These are phyloP conservation scores for Beauveria medogensis DNA, from an alignment of 2,329 filamentous ascomycete species.

Conservation along the genomic window DNA sequence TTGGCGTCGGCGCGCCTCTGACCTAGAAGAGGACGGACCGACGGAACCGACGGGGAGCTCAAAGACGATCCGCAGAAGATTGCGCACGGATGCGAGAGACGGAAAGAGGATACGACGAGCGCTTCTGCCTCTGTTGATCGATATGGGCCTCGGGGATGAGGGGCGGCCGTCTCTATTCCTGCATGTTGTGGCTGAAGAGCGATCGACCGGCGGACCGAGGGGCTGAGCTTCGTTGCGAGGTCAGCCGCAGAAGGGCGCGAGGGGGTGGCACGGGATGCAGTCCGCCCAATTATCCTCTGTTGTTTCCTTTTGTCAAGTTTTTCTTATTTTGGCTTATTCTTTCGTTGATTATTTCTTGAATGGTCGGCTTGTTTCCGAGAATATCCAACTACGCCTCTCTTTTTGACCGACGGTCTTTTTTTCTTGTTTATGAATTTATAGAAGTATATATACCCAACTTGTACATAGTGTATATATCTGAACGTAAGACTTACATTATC, in stretches of 20 bases:
- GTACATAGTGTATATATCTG: constrained; percentile 5
- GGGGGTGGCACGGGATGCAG: background rate
- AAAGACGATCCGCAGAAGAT: background rate
- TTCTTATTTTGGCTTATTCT: background rate
- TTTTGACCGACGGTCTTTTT: background rate
- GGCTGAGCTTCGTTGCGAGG: background rate
- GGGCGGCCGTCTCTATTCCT: too few relatives aligned
- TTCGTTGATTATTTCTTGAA: background rate
- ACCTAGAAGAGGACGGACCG: background rate
- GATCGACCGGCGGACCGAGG: background rate
- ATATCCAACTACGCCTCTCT: background rate
- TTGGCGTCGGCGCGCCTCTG: constrained; percentile 42
- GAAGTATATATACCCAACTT: background rate
- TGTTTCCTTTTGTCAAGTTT: background rate
- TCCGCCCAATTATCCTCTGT: background rate
- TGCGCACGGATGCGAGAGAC: background rate
- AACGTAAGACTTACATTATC: background rate
- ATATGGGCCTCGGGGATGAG: too few relatives aligned
- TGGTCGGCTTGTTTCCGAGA: background rate
- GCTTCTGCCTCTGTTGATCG: too few relatives aligned
- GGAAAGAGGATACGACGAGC: too few relatives aligned
- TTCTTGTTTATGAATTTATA: background rate
- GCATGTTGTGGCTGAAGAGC: background rate
- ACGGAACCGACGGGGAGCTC: background rate
- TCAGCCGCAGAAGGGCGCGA: background rate